Percentiles rank a stretch among this genome's conserved stretches.
These are phyloP conservation scores for Brasilioporus rufonigricans DNA, from an alignment of 768 basidiomycete species.

Conservation along the genomic window DNA sequence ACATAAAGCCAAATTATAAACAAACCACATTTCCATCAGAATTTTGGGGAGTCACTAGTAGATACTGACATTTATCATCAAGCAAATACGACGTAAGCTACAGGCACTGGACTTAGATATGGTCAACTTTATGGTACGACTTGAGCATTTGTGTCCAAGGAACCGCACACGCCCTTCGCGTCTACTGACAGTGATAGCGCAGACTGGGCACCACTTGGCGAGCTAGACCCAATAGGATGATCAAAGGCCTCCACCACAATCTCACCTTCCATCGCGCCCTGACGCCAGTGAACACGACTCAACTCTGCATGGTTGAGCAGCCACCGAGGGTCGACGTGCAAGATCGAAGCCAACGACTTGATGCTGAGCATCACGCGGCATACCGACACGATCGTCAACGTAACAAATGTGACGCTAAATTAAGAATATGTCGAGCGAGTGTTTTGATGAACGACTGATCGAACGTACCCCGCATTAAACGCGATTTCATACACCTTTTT, in stretches of 20 bases:
- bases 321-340: constrained; percentile 43
- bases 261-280: constrained; percentile 37
- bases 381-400: constrained; percentile 27
- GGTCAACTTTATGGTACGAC: background rate
- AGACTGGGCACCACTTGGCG: background rate
- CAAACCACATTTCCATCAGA: too few species aligned
- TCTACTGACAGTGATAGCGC: background rate
- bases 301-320: constrained; percentile 45
- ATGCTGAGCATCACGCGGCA: constrained; percentile 41
- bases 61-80: too few species aligned
- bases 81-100: too few species aligned
- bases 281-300: constrained; percentile 40
- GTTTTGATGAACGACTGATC: background rate
- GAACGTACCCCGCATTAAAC: constrained; percentile 9
- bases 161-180: too few species aligned
- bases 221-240: background rate
- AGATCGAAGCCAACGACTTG: constrained; percentile 39
- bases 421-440: background rate
- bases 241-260: constrained; percentile 24
- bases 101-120: too few species aligned
- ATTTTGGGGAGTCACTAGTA: too few species aligned
- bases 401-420: constrained; percentile 1
- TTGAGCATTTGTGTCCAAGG: too few species aligned
- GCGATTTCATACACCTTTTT: constrained; percentile 7
- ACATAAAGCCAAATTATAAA: too few species aligned